Evolutionary conservation across 1,284 basidiomycete species (phyloP), one percentile per base, ranked within the genome.

Genomic region (Farysia itapuensis): DNA sequence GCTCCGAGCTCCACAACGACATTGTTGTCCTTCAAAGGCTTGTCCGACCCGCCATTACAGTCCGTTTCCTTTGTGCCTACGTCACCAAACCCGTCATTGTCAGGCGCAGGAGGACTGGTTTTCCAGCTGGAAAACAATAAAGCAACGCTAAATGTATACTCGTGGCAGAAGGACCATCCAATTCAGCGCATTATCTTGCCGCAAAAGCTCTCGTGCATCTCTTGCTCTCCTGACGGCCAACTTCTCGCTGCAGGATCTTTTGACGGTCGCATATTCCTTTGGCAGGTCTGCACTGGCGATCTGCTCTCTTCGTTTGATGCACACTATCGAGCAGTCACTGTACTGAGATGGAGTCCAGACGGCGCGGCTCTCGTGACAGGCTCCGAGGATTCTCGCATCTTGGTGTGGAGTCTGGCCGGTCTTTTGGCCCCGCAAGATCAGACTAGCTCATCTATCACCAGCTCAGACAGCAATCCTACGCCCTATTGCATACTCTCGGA

Each of bases 271-370:
- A 84, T 97, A 67, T 93, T 92, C 73, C 78, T 98, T 1, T 98
- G 94, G 94, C 91, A 95, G 89, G 81, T 92, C 65, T 82, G 87
- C 2, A 94, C 91, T 4, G 94, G 94, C 6, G 85, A 90, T 31
- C 81, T 98, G 34, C 87, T 88, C 77, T 85, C 88, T 50, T 85
- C 88, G 0, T 92, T 92, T 83, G 93, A 95, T 61, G 93, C 91
- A 7, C 94, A 97, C 78, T 98, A 96, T 78, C 88, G 93, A 37
- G 82, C 86, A 67, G 82, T 96, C 32, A 88, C 84, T 46, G 85
- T 88, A 4, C 79, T 97, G 3, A 83, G 82, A 29, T 97, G 96
- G 78, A 88, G 88, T 5, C 80, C 80, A 25, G 92, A 96, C 70
- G 87, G 87, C 25, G 82, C 83, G 18, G 84, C 86, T 4, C 81